Conservation (phyloP, 1,284 basidiomycete genomes). For the Pseudozyma tsukubaensis region DNA sequence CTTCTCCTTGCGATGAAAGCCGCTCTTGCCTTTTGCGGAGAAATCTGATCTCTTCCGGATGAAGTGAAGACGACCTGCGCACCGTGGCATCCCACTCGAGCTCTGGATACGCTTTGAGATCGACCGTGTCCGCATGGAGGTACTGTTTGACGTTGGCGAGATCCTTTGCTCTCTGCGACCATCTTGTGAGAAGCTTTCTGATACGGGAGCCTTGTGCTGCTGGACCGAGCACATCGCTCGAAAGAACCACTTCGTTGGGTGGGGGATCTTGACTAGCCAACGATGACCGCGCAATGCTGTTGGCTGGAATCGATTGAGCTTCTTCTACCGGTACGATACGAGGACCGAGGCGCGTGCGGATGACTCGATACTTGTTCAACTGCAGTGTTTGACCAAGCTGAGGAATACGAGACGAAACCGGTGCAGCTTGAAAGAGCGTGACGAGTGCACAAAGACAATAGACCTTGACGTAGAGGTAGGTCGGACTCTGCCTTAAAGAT, state of each 20-base stretch:
- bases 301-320: neutral
- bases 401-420: conserved; percentile 58
- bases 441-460: conserved; percentile 63
- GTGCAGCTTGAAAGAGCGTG: conserved; percentile 60
- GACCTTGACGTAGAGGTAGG: conserved; percentile 64
- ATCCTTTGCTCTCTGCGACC: conserved; percentile 53
- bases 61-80: conserved; percentile 48
- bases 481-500: conserved; percentile 56
- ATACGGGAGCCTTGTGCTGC: conserved; percentile 18
- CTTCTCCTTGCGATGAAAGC: conserved; percentile 42
- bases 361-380: conserved; percentile 35
- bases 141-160: conserved; percentile 50
- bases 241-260: conserved; percentile 33
- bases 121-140: conserved; percentile 34
- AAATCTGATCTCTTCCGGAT: conserved; percentile 47
- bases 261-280: neutral
- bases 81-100: conserved; percentile 60
- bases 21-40: conserved; percentile 30
- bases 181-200: conserved; percentile 39
- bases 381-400: conserved; percentile 34
- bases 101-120: conserved; percentile 58
- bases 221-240: conserved; percentile 42
- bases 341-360: conserved; percentile 30
- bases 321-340: conserved; percentile 39
- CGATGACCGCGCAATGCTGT: neutral